Conservation (phyloP, 1,139 yeast genomes). For the Yamadazyma atlantica region DNA sequence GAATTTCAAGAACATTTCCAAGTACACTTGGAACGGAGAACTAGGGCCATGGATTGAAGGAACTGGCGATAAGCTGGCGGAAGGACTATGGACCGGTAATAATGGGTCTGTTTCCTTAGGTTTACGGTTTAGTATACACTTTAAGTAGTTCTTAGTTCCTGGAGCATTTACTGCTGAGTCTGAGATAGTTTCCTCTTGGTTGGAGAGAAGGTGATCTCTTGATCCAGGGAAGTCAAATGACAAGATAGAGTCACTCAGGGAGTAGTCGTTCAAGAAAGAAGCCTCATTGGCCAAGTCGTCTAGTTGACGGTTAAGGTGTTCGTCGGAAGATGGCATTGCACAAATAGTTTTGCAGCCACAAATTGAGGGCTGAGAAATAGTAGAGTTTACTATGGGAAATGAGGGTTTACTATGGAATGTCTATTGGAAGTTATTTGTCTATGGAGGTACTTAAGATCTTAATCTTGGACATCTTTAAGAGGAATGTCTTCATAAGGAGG, state of each 20-base stretch:
- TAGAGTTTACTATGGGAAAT: not conserved
- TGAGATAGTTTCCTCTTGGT: not conserved
- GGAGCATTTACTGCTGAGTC: not conserved
- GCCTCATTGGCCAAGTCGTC: constrained; percentile 16
- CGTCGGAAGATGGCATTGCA: constrained; percentile 7
- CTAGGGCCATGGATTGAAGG: not conserved
- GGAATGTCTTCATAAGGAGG: not conserved
- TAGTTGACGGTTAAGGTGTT: constrained; percentile 8
- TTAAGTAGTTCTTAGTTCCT: constrained; percentile 6
- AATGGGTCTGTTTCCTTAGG: constrained; percentile 12
- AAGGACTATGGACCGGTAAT: constrained; percentile 11
- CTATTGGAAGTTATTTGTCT: not conserved
- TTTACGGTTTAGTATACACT: constrained; percentile 4
- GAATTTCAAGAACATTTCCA: not conserved
- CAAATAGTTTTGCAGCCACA: constrained; percentile 5
- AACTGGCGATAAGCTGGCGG: not conserved
- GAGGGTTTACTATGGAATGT: not conserved
- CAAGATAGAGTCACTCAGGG: constrained; percentile 9
- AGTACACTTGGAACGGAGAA: not conserved
- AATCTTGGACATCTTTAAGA: not conserved
- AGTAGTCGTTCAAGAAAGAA: constrained; percentile 13
- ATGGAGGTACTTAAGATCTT: not conserved
- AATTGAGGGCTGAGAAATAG: not conserved
- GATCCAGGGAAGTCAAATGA: not conserved
- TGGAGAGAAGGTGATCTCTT: not conserved